A percentile compares a stretch with the other conserved stretches of the same genome.
phyloP scores from a whole-genome alignment of 2,329 filamentous ascomycete genomes.

The Penicillium freii region DNA sequence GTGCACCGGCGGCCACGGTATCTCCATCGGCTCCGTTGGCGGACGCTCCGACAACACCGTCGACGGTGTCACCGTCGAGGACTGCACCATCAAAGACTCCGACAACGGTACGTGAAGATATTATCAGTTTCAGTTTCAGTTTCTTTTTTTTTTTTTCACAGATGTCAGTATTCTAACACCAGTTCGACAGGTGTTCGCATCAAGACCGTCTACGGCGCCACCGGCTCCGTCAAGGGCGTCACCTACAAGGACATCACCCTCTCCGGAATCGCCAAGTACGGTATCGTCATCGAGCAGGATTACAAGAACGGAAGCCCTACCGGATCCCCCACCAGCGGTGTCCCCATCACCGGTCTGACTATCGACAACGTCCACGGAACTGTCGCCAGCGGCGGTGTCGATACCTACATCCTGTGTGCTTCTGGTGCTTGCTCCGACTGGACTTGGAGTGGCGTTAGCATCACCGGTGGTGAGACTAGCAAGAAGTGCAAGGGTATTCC shows the following conservation, averaged over 20 bases:
- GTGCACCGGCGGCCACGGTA: conserved; percentile 38
- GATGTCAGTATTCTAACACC: neutral
- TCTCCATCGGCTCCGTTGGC: conserved; percentile 60
- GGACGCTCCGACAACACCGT: conserved; percentile 56
- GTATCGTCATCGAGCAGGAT: conserved; percentile 59
- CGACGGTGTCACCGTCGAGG: conserved; percentile 50
- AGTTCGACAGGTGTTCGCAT: conserved; percentile 47
- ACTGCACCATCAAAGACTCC: conserved; percentile 51
- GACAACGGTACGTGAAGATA: conserved; percentile 45
- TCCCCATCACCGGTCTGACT: conserved; percentile 43
- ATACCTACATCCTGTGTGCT: conserved; percentile 58
- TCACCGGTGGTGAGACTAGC: conserved; percentile 54
- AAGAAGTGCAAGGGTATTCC: conserved; percentile 45
- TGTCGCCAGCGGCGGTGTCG: conserved; percentile 33
- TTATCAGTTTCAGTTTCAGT: too few species aligned
- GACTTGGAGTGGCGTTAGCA: conserved; percentile 51
- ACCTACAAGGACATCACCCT: conserved; percentile 56
- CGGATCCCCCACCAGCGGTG: conserved; percentile 38
- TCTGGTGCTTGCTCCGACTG: conserved; percentile 53
- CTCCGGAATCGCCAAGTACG: conserved; percentile 50
- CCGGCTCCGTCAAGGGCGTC: conserved; percentile 52
- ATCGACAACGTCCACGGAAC: conserved; percentile 38
- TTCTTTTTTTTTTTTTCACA: too few species aligned
- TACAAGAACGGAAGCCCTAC: conserved; percentile 51
- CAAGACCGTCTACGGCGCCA: conserved; percentile 55